Conservation (phyloP, 139 green algal species). For the Choricystis sp. region DNA sequence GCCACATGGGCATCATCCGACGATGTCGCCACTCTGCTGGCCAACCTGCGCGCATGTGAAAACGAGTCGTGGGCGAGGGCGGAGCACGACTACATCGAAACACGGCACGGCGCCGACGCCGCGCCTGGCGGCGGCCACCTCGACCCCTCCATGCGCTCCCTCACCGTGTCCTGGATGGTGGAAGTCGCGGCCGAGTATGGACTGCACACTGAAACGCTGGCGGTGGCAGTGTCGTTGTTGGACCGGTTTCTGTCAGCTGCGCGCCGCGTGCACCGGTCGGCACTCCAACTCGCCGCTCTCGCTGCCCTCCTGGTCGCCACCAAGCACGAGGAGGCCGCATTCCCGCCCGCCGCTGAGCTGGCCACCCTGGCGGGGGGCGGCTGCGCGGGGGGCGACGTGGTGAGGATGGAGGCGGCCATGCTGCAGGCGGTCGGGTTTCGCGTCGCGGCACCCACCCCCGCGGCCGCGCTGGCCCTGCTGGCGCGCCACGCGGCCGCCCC, state of each 20-base stretch:
- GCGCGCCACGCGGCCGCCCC: constrained; percentile 11
- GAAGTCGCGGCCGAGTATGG: constrained; percentile 21
- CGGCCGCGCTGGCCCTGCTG: constrained; percentile 32
- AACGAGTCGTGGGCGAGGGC: no score
- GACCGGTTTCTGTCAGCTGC: constrained; percentile 29
- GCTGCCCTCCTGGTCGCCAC: constrained; percentile 32
- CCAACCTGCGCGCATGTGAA: no score
- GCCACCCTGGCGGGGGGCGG: neutral
- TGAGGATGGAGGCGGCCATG: constrained; percentile 33
- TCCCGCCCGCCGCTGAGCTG: neutral
- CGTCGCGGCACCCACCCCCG: constrained; percentile 19
- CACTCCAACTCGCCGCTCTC: constrained; percentile 31
- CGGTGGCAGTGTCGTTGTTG: constrained; percentile 16
- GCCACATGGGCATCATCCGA: no score
- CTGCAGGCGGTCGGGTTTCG: constrained; percentile 28
- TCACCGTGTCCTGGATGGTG: constrained; percentile 28
- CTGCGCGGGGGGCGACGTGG: constrained; percentile 9
- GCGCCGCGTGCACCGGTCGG: constrained; percentile 5
- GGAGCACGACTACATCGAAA: constrained; percentile 13
- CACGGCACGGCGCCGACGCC: constrained; percentile 2
- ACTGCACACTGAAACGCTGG: constrained; percentile 32
- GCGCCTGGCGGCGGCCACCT: constrained; percentile 5
- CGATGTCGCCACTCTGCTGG: no score
- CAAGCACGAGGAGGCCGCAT: constrained; percentile 28
- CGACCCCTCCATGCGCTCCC: constrained; percentile 23